phyloP scores from a whole-genome alignment of 495 filamentous ascomycete genomes.

The Penicillium pulvis region DNA sequence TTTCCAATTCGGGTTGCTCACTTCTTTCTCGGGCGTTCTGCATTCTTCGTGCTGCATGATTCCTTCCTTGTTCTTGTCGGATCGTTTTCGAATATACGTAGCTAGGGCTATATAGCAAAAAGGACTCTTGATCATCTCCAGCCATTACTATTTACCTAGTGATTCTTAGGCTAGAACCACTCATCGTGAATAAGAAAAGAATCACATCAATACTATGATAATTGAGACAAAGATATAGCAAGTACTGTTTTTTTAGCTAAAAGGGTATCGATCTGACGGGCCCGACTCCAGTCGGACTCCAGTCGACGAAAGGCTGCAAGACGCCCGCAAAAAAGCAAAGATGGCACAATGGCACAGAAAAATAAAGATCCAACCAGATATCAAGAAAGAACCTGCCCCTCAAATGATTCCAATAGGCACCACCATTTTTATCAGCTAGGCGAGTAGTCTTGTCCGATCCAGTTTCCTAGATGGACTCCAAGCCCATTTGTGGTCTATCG shows the following conservation, averaged over 20 bases:
- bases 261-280: conserved; percentile 19
- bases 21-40: too few species aligned
- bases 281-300: background rate
- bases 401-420: background rate
- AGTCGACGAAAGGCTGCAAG: background rate
- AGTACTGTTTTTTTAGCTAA: conserved; percentile 14
- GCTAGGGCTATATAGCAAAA: too few species aligned
- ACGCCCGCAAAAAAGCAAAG: background rate
- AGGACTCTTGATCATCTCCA: too few species aligned
- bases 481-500: too few species aligned
- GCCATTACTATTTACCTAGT: too few species aligned
- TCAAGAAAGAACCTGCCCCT: background rate
- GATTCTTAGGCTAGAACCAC: too few species aligned
- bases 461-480: background rate
- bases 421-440: background rate
- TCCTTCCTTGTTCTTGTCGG: too few species aligned
- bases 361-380: background rate
- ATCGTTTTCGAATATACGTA: too few species aligned
- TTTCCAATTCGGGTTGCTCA: too few species aligned
- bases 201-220: background rate
- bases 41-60: too few species aligned
- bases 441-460: background rate
- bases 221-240: background rate
- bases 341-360: background rate
- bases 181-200: too few species aligned